A percentile compares a stretch with the other conserved stretches of the same genome.
phyloP scores from a whole-genome alignment of 2,329 filamentous ascomycete genomes.

The Trichoderma semiorbis region DNA sequence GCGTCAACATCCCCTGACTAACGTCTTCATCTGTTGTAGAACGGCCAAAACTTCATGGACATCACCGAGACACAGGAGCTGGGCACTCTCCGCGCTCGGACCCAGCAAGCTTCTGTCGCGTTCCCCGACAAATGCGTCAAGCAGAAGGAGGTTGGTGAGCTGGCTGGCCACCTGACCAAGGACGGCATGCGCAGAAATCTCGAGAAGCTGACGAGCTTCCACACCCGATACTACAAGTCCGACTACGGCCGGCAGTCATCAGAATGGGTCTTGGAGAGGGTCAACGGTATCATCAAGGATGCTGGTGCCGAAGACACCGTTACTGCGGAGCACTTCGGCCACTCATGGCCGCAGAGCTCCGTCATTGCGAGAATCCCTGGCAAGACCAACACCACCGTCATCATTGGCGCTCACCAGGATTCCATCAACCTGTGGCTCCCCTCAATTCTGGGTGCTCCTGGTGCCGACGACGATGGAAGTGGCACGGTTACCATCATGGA shows the following conservation, averaged over 20 bases:
- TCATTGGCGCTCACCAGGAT: constrained; percentile 91
- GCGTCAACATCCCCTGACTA: background rate
- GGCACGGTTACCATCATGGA: constrained; percentile 94
- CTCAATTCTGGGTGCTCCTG: constrained; percentile 77
- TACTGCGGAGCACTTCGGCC: constrained; percentile 68
- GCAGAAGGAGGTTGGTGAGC: constrained; percentile 61
- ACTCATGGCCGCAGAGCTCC: constrained; percentile 85
- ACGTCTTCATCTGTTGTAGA: constrained; percentile 43
- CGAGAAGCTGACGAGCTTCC: constrained; percentile 72
- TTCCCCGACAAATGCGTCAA: constrained; percentile 66
- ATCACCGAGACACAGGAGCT: constrained; percentile 70
- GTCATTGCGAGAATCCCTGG: constrained; percentile 92
- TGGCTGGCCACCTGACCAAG: constrained; percentile 70
- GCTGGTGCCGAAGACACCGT: constrained; percentile 69
- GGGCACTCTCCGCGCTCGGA: constrained; percentile 42
- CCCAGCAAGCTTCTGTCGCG: constrained; percentile 39
- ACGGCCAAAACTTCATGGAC: constrained; percentile 89
- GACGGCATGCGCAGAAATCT: constrained; percentile 73
- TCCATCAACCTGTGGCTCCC: constrained; percentile 92
- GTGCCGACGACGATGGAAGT: constrained; percentile 93
- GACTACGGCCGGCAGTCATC: constrained; percentile 78
- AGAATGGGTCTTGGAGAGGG: constrained; percentile 76
- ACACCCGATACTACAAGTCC: constrained; percentile 79
- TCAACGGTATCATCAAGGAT: constrained; percentile 66
- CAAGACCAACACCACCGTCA: constrained; percentile 75